phyloP scores from a whole-genome alignment of 2,329 filamentous ascomycete species.

The Penicillium rolfsii region DNA sequence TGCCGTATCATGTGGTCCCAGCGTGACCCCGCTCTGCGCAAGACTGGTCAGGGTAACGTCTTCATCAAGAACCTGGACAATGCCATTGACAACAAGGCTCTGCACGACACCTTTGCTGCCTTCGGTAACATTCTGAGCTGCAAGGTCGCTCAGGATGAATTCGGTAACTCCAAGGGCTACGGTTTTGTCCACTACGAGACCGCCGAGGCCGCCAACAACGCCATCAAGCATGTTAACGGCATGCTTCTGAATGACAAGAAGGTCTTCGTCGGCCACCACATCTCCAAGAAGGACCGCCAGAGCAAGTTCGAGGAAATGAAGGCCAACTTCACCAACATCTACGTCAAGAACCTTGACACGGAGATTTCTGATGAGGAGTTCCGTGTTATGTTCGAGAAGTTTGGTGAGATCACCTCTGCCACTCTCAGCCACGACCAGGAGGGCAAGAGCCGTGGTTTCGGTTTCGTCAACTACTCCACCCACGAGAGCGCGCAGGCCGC shows the following conservation, averaged over 20 bases:
- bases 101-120: constrained; percentile 98
- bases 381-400: constrained; percentile 88
- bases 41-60: constrained; percentile 98
- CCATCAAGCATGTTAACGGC: constrained; percentile 99
- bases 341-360: constrained; percentile 93
- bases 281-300: constrained; percentile 99
- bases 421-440: constrained; percentile 87
- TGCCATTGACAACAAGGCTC: constrained; percentile 99
- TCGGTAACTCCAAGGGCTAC: constrained; percentile 96
- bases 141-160: constrained; percentile 98
- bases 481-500: constrained; percentile 85
- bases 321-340: constrained; percentile 99
- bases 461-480: constrained; percentile 92
- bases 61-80: constrained; percentile 99
- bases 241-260: constrained; percentile 99
- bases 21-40: constrained; percentile 97
- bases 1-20: constrained; percentile 99
- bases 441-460: constrained; percentile 92
- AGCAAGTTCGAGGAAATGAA: constrained; percentile 99
- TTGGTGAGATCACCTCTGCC: constrained; percentile 91
- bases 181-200: constrained; percentile 99
- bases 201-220: constrained; percentile 91
- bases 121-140: constrained; percentile 99
- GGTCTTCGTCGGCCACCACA: constrained; percentile 98
- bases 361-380: constrained; percentile 94